Conservation (phyloP, 306 rosid species). For the Begonia fuchsioides region DNA sequence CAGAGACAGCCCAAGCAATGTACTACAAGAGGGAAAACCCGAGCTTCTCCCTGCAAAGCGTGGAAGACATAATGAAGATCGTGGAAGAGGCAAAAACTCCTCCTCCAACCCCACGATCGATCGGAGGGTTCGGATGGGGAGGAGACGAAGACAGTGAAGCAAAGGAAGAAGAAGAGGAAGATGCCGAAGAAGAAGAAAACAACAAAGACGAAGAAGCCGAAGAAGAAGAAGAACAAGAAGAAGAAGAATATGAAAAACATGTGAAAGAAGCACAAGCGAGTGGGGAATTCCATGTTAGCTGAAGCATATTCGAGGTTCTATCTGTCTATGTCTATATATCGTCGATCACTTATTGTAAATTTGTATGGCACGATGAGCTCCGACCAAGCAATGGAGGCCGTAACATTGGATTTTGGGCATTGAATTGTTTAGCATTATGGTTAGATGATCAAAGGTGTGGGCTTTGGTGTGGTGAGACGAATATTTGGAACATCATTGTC, state of each 20-base stretch:
- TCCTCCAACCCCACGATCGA: constrained; percentile 32
- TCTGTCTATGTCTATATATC: too few species aligned
- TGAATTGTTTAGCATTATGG: too few species aligned
- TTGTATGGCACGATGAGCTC: too few species aligned
- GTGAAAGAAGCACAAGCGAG: background rate
- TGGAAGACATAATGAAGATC: constrained; percentile 51
- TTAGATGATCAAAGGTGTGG: too few species aligned
- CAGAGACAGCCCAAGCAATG: constrained; percentile 47
- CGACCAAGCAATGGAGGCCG: too few species aligned
- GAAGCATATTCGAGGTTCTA: background rate
- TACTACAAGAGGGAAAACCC: constrained; percentile 55
- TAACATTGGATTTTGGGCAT: too few species aligned
- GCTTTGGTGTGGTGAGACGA: too few species aligned
- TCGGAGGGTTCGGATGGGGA: constrained; percentile 51
- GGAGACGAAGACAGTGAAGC: constrained; percentile 15
- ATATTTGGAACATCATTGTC: too few species aligned
- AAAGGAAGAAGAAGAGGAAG: constrained; percentile 15
- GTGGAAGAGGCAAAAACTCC: constrained; percentile 63
- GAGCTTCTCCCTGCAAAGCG: constrained; percentile 40
- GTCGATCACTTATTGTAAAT: too few species aligned
- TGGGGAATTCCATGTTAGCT: background rate
- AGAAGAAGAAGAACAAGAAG: constrained; percentile 18
- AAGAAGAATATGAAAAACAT: constrained; percentile 14
- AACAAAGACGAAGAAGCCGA: constrained; percentile 4
- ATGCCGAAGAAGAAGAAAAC: constrained; percentile 8